Conservation (phyloP, 2,329 filamentous ascomycete genomes). For the Chrysoporthe puriensis region DNA sequence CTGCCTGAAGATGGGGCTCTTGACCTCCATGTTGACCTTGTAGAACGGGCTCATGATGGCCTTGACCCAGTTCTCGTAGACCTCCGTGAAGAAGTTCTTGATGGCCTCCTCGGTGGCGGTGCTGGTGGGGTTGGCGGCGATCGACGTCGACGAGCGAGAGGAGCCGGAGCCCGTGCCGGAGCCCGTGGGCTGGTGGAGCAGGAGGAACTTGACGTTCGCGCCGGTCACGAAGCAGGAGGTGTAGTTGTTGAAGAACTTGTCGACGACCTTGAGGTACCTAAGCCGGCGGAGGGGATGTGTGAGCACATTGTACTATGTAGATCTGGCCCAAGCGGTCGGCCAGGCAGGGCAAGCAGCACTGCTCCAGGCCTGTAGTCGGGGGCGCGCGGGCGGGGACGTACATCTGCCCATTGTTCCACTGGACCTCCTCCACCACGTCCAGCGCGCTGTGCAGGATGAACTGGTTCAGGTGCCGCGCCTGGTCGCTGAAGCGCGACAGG, state of each 20-base stretch:
- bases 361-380: not conserved
- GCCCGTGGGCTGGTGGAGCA: constrained; percentile 80
- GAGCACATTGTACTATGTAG: not conserved
- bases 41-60: constrained; percentile 98
- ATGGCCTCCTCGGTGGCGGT: constrained; percentile 95
- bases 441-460: constrained; percentile 94
- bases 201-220: constrained; percentile 89
- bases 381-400: constrained; percentile 46
- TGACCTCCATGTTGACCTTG: constrained; percentile 79
- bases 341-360: not conserved
- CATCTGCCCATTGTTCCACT: constrained; percentile 89
- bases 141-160: constrained; percentile 64
- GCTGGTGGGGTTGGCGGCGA: constrained; percentile 82
- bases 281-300: constrained; percentile 1
- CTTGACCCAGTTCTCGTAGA: constrained; percentile 97
- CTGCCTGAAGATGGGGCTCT: constrained; percentile 81
- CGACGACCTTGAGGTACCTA: constrained; percentile 95
- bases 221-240: constrained; percentile 94
- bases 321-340: no score
- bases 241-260: constrained; percentile 95
- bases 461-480: constrained; percentile 92
- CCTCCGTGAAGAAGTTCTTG: constrained; percentile 90
- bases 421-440: constrained; percentile 94
- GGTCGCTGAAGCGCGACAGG: constrained; percentile 82
- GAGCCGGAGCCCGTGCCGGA: constrained; percentile 40